phyloP scores from a whole-genome alignment of 371 early-diverging fungal species.

The Mortierella sp. region DNA sequence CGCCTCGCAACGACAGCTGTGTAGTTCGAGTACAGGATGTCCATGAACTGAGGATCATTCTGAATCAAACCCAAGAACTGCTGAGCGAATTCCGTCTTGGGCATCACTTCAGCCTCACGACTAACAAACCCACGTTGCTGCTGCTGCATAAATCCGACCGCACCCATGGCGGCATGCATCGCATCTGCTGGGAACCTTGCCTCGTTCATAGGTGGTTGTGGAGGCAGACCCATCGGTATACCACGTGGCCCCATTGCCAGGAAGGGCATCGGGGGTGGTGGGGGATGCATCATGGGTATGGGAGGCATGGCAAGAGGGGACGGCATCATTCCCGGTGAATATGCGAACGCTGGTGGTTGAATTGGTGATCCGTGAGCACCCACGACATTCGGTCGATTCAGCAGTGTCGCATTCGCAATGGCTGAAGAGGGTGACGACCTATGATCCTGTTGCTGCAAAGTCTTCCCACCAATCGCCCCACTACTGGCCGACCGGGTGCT shows the following conservation, averaged over 20 bases:
- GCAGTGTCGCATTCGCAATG: slow-evolving; percentile 18
- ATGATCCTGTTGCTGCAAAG: slow-evolving; percentile 20
- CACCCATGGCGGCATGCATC: slow-evolving; percentile 53
- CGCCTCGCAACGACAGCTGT: slow-evolving; percentile 42
- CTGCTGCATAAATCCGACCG: slow-evolving; percentile 49
- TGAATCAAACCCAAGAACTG: slow-evolving; percentile 35
- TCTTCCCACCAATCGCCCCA: not conserved
- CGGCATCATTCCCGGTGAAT: slow-evolving; percentile 61
- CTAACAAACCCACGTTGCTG: slow-evolving; percentile 39
- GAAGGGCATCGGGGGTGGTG: slow-evolving; percentile 39
- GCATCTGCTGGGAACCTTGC: slow-evolving; percentile 50
- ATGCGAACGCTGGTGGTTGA: slow-evolving; percentile 50
- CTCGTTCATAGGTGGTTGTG: slow-evolving; percentile 7
- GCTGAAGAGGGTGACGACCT: slow-evolving; percentile 18
- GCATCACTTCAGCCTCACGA: slow-evolving; percentile 27
- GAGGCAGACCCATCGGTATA: slow-evolving; percentile 34
- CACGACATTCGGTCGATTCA: slow-evolving; percentile 43
- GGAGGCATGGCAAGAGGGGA: slow-evolving; percentile 50
- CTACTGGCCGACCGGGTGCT: slow-evolving; percentile 8
- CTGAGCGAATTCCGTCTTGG: slow-evolving; percentile 42
- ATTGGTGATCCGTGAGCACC: slow-evolving; percentile 55
- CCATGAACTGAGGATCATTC: slow-evolving; percentile 53
- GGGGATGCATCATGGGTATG: slow-evolving; percentile 38
- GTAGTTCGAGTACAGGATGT: slow-evolving; percentile 50
- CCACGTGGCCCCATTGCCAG: slow-evolving; percentile 8